phyloP scores from a whole-genome alignment of 306 rosid species.

The Cicer arietinum region DNA sequence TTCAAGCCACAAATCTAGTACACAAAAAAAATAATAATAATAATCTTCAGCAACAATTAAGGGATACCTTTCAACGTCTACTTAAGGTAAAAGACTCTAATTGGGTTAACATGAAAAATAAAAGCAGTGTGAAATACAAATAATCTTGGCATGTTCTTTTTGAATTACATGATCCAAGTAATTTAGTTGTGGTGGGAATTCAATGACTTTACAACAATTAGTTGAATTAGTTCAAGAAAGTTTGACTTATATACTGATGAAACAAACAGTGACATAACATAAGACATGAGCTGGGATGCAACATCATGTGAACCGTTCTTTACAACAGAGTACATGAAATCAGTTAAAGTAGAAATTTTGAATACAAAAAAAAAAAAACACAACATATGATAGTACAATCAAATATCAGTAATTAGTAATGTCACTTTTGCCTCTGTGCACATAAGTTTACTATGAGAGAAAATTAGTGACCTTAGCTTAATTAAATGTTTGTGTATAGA shows the following conservation, averaged over 20 bases:
- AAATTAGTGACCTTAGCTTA: no score
- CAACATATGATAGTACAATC: slow-evolving; percentile 9
- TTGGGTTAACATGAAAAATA: neutral
- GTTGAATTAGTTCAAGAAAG: slow-evolving; percentile 36
- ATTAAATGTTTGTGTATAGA: no score
- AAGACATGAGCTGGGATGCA: slow-evolving; percentile 41
- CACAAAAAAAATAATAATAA: no score
- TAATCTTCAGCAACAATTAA: no score
- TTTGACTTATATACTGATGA: slow-evolving; percentile 41
- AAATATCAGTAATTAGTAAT: slow-evolving; percentile 29
- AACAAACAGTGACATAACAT: slow-evolving; percentile 32
- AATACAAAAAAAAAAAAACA: slow-evolving; percentile 16
- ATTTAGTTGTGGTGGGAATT: slow-evolving; percentile 30
- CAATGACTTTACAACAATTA: slow-evolving; percentile 10
- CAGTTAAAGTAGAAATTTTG: slow-evolving; percentile 38
- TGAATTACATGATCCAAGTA: slow-evolving; percentile 4
- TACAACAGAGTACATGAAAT: slow-evolving; percentile 41
- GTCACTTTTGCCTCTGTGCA: slow-evolving; percentile 10
- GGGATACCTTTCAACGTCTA: no score
- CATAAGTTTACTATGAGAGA: neutral
- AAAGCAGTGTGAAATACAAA: slow-evolving; percentile 17
- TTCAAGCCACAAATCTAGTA: no score
- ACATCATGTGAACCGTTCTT: slow-evolving; percentile 41
- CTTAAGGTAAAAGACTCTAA: neutral
- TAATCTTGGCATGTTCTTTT: slow-evolving; percentile 16